Evolutionary conservation across 2,329 filamentous ascomycete genomes (phyloP), one percentile per base, ranked within the genome.

Genomic region (Karstenula rhodostoma): DNA sequence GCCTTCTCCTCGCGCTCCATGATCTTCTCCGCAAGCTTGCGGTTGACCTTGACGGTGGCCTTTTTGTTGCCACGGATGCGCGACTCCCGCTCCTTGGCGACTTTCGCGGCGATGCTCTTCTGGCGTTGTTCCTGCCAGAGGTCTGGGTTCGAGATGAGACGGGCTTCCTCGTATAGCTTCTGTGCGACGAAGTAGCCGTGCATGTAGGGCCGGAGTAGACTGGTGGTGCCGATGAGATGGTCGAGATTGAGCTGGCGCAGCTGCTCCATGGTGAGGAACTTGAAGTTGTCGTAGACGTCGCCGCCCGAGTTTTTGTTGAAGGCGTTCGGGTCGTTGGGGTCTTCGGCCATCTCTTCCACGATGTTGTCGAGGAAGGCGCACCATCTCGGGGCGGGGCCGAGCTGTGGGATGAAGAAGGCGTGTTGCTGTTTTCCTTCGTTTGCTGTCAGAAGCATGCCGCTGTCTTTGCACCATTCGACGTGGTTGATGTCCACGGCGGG

Each of bases 101-200:
- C 93, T 85, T 94, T 97, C 75, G 96, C 92, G 78, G 94, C 93
- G 69, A 99, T 89, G 67, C 91, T 89, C 84, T 96, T 97, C 62
- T 90, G 89, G 59, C 93, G 87, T 78, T 98, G 93, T 72, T 98
- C 92, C 75, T 97, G 93, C 85, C 91, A 96, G 55, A 96, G 86
- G 74, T 96, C 96, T 0, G 95, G 95, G 79, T 98, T 97, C 52
- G 91, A 90, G 70, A 98, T 97, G 61, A 99, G 82, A 57, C 92
- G 86, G 19, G 95, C 95, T 77, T 99, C 94, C 75, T 99, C 96
- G 77, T 99, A 98, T 27, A 99, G 81, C 73, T 94, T 93, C 70
- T 96, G 94, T 37, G 92, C 92, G 51, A 99, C 94, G 80, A 99
- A 99, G 84, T 95, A 98, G 69, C 95, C 96, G 77, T 99, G 95